Conservation (phyloP, 495 filamentous ascomycete species). For the Penicillium paxilli region DNA sequence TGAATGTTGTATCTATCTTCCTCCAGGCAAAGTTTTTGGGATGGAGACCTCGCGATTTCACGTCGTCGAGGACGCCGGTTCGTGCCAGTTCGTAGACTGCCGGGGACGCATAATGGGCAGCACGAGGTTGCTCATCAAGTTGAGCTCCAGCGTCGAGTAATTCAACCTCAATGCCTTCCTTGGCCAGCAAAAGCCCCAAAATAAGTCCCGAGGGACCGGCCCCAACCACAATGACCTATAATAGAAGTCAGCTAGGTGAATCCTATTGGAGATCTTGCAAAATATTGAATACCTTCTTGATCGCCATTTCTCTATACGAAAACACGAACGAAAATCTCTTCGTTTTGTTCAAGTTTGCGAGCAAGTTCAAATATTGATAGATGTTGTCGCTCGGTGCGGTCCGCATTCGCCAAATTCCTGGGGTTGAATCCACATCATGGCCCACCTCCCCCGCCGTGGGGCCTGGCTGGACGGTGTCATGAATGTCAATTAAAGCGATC, state of each 20-base stretch:
- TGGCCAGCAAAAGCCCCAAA: conserved; percentile 53
- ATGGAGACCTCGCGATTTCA: conserved; percentile 47
- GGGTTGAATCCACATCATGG: neutral
- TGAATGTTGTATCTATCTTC: conserved; percentile 38
- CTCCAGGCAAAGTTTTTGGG: conserved; percentile 55
- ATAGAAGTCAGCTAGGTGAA: neutral
- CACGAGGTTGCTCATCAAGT: conserved; percentile 56
- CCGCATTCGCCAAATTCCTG: neutral
- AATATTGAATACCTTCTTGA: conserved; percentile 26
- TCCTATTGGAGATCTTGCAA: neutral
- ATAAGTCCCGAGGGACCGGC: conserved; percentile 59
- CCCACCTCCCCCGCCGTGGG: conserved; percentile 13
- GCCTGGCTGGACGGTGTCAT: conserved; percentile 3
- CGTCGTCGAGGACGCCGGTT: conserved; percentile 56
- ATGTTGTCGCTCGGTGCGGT: neutral
- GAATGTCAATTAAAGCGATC: neutral
- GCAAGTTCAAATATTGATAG: neutral
- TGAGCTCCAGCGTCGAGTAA: conserved; percentile 50
- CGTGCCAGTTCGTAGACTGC: conserved; percentile 55
- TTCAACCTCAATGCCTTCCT: conserved; percentile 51
- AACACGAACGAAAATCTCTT: too few species aligned
- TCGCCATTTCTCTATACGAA: conserved; percentile 8
- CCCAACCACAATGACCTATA: conserved; percentile 52
- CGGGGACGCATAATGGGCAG: conserved; percentile 50
- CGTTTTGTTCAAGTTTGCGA: too few species aligned